Base-by-base conservation (phyloP, 306 rosid species). In the Astragalus membranaceus region DNA sequence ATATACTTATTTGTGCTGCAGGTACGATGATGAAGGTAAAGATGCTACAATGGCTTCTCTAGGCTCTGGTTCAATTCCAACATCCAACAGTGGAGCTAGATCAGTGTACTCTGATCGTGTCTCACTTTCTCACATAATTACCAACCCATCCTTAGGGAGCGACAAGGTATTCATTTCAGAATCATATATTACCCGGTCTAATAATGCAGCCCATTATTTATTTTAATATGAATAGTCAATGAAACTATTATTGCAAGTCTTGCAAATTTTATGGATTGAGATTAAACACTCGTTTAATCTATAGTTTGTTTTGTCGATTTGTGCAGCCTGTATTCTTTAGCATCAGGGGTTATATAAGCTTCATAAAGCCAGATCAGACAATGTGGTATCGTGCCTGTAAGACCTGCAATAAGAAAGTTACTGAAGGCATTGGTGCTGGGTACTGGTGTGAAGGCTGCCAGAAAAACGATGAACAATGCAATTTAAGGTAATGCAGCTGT, bases 311-410 rank as follows among this genome's bases (percentile, higher is more conserved):
- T 36, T 74, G n/a, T 58, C 49, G 39, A 20, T 81, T 43, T 82
- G 15, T 20, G 56, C 85, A 90, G 99, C 92, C 99, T 8, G 86
- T 64, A 29, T 77, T 64, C 75, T 94, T 88, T 79, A 91, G 91
- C 62, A 39, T 89, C 7, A 91, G 83, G 83, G 97, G 81, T 7
- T 80, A 79, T 43, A 78, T 94, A 39, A 87, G 89, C 75, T 86
- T 64, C 17, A 82, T 94, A 47, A 91, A 49, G 78, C 87, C 95
- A 64, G 99, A 94, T 6, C 99, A 94, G 75, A 76, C 92, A 41
- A 86, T 91, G 95, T 94, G 92, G 96, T 94, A 94, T 66, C 89
- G 91, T 0, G 97, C 97, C 49, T 94, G 99, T 73, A 87, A 83
- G 80, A 85, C 85, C 17, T 94, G 99, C 80, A 91, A 86, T 76